Percentiles rank a stretch among this genome's conserved stretches.
These are phyloP conservation scores for Phyllosticta ampelicida DNA, from an alignment of 2,329 filamentous ascomycete genomes.

Conservation along the genomic window DNA sequence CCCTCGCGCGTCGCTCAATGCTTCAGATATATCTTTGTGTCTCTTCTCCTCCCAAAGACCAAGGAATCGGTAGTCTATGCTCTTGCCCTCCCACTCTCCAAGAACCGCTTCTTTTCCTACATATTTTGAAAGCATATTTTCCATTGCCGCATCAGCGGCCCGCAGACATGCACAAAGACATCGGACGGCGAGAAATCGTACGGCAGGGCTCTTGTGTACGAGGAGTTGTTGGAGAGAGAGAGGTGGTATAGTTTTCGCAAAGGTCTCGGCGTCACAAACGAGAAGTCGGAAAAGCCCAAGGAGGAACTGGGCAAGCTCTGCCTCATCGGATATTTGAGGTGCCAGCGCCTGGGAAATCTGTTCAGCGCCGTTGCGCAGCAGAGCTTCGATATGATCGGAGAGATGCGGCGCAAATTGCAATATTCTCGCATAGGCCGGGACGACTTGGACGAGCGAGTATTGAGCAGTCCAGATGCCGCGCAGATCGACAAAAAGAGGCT, in stretches of 20 bases:
- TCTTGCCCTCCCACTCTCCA: constrained; percentile 63
- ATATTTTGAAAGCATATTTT: constrained; percentile 58
- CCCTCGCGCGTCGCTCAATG: constrained; percentile 10
- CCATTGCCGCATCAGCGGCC: constrained; percentile 67
- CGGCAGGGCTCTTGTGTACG: constrained; percentile 42
- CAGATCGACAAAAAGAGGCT: constrained; percentile 67
- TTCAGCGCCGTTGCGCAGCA: constrained; percentile 13
- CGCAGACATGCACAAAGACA: constrained; percentile 70
- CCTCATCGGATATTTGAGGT: background rate
- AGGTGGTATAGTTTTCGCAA: constrained; percentile 53
- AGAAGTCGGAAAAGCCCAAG: constrained; percentile 69
- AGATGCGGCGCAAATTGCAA: constrained; percentile 75
- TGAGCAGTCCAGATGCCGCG: constrained; percentile 64
- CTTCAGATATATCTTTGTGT: constrained; percentile 26
- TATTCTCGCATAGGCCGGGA: constrained; percentile 67
- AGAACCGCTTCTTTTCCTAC: constrained; percentile 52
- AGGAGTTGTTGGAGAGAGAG: constrained; percentile 61
- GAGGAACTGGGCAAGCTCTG: constrained; percentile 39
- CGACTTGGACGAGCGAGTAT: constrained; percentile 24
- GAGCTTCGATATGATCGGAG: constrained; percentile 55
- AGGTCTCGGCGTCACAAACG: constrained; percentile 60
- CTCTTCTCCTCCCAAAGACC: constrained; percentile 53
- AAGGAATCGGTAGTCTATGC: constrained; percentile 69
- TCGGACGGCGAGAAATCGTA: constrained; percentile 73
- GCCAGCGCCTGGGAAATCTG: background rate